Percentiles rank a stretch among this genome's conserved stretches.
Conservation (phyloP, 2,329 filamentous ascomycete species). For the Fusarium begoniae region DNA sequence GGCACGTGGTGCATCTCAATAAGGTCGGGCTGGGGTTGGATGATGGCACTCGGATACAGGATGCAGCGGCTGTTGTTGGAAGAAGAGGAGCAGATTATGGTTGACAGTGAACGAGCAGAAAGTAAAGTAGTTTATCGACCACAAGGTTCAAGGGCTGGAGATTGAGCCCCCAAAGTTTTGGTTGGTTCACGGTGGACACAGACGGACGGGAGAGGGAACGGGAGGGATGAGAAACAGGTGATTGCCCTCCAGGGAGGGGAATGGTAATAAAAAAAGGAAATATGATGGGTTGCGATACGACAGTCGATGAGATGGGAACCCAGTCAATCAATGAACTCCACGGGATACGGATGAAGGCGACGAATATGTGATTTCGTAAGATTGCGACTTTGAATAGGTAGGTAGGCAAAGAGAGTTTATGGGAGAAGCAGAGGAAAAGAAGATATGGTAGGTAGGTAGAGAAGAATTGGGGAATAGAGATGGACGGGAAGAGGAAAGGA, state of each 20-base stretch:
- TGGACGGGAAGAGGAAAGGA: background rate
- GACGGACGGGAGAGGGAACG: constrained; percentile 12
- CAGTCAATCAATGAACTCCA: constrained; percentile 13
- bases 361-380: constrained; percentile 10
- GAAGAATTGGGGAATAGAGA: background rate
- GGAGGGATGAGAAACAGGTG: constrained; percentile 42
- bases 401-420: background rate
- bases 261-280: constrained; percentile 41
- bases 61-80: background rate
- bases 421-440: background rate
- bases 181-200: constrained; percentile 18
- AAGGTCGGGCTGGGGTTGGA: background rate
- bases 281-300: constrained; percentile 15
- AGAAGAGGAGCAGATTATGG: background rate
- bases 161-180: constrained; percentile 10
- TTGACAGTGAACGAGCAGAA: constrained; percentile 1
- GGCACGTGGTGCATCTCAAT: constrained; percentile 40
- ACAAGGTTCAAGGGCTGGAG: constrained; percentile 12
- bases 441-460: background rate
- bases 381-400: background rate
- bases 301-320: constrained; percentile 17
- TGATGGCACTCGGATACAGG: background rate
- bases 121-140: constrained; percentile 17
- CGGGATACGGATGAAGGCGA: background rate
- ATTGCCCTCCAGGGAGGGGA: constrained; percentile 40